phyloP scores from a whole-genome alignment of 202 grass and related monocot species.

The Sporobolus alterniflorus region DNA sequence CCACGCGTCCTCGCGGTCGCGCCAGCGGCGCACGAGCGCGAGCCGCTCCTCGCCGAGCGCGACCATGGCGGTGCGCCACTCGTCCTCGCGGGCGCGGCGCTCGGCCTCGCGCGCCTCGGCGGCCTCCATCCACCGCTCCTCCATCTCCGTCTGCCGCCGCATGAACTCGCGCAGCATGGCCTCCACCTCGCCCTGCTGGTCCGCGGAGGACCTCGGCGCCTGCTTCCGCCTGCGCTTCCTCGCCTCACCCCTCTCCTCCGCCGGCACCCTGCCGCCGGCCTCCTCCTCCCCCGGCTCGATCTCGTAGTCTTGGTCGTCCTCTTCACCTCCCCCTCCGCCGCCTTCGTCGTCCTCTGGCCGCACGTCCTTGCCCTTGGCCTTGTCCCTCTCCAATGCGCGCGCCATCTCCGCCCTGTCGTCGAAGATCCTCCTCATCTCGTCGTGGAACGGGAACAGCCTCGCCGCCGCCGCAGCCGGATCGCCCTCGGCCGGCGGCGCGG shows the following conservation, averaged over 20 bases:
- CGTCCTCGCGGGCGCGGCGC: slow-evolving; percentile 70
- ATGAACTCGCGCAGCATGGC: slow-evolving; percentile 73
- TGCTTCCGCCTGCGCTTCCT: slow-evolving; percentile 38
- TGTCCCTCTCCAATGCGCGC: slow-evolving; percentile 42
- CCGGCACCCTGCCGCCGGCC: not conserved
- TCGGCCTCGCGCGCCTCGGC: slow-evolving; percentile 77
- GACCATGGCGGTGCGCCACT: slow-evolving; percentile 82
- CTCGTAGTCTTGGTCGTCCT: slow-evolving; percentile 8
- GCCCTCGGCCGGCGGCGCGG: not conserved
- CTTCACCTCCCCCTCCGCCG: slow-evolving; percentile 12
- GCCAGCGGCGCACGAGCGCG: slow-evolving; percentile 70
- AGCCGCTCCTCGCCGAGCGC: slow-evolving; percentile 74
- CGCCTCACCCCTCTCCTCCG: not conserved
- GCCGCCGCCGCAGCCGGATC: not conserved
- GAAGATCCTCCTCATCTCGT: slow-evolving; percentile 81
- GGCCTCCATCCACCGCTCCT: slow-evolving; percentile 77
- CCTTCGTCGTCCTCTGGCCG: slow-evolving; percentile 31
- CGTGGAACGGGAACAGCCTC: slow-evolving; percentile 81
- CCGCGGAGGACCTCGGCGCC: not conserved
- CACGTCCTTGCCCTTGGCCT: slow-evolving; percentile 62
- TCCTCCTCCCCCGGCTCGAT: slow-evolving; percentile 3
- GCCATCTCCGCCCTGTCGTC: slow-evolving; percentile 44
- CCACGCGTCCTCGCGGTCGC: slow-evolving; percentile 80
- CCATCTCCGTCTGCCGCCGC: slow-evolving; percentile 83
- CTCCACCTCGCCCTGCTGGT: slow-evolving; percentile 62